A percentile compares a stretch with the other conserved stretches of the same genome.
Evolutionary conservation across 179 eudicot genomes (phyloP).

Genomic region (Carnegiea gigantea): DNA sequence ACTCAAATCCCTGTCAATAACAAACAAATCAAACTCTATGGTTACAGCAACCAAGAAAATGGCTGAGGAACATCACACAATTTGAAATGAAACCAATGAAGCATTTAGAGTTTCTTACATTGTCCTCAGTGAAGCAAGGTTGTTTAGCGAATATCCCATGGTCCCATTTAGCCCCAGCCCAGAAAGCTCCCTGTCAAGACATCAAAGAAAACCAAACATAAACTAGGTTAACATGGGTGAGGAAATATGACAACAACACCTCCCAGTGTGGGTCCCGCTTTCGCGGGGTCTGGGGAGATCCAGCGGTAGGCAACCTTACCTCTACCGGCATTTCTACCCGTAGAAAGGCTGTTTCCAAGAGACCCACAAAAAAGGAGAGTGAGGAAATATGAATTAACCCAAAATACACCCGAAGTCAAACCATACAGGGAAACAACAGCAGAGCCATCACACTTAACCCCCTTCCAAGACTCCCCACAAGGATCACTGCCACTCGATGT

Average conservation of each 20-base stretch:
- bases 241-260: neutral
- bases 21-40: constrained; percentile 14
- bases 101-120: constrained; percentile 46
- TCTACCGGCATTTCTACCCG: no score
- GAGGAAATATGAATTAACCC: neutral
- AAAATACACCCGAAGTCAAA: neutral
- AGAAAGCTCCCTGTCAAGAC: constrained; percentile 60
- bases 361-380: neutral
- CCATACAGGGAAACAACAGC: constrained; percentile 87
- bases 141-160: constrained; percentile 82
- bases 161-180: constrained; percentile 79
- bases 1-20: constrained; percentile 77
- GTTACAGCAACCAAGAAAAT: neutral
- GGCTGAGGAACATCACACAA: constrained; percentile 4
- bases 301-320: no score
- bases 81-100: constrained; percentile 2
- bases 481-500: constrained; percentile 83
- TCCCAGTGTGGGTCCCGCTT: no score
- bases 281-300: no score
- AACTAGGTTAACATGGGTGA: constrained; percentile 8
- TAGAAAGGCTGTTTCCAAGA: no score
- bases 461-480: constrained; percentile 93
- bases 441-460: constrained; percentile 78
- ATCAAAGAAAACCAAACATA: constrained; percentile 23
- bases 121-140: constrained; percentile 60